Conservation (phyloP, 2,329 filamentous ascomycete genomes). For the Hymenoscyphus scutula region DNA sequence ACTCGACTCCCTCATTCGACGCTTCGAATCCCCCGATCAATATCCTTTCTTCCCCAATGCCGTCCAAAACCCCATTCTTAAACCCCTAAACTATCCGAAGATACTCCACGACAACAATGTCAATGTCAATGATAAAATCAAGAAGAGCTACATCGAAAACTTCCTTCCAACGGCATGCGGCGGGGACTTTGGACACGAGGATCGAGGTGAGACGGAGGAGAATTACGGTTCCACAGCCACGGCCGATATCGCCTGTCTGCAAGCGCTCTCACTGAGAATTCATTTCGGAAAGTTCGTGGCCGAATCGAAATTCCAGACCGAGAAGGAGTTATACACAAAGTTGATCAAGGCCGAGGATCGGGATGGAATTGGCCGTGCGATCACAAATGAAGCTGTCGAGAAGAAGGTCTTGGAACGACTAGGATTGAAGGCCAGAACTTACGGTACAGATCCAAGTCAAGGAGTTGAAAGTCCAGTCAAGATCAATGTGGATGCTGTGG, state of each 20-base stretch:
- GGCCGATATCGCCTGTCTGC: constrained; percentile 84
- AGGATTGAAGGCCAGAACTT: constrained; percentile 85
- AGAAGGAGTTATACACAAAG: constrained; percentile 74
- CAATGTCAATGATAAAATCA: constrained; percentile 86
- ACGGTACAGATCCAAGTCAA: constrained; percentile 82
- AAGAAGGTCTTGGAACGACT: constrained; percentile 85
- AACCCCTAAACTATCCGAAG: constrained; percentile 80
- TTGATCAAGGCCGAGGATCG: constrained; percentile 81
- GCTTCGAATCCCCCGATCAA: constrained; percentile 95
- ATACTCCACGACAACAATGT: constrained; percentile 88
- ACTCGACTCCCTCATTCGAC: constrained; percentile 87
- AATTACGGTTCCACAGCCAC: constrained; percentile 94
- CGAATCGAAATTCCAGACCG: constrained; percentile 87
- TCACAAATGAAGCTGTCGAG: constrained; percentile 87
- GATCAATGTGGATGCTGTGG: constrained; percentile 89
- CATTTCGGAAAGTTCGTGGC: constrained; percentile 99
- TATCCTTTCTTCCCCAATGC: constrained; percentile 92
- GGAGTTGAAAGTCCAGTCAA: constrained; percentile 62
- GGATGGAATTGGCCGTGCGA: constrained; percentile 79
- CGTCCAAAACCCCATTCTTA: constrained; percentile 78
- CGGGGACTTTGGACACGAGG: constrained; percentile 69
- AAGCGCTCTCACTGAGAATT: constrained; percentile 84
- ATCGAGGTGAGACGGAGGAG: constrained; percentile 82
- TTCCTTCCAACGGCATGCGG: constrained; percentile 85
- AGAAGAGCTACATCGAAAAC: constrained; percentile 75